phyloP scores from a whole-genome alignment of 305 asterid genomes.

The Euphrasia arctica region DNA sequence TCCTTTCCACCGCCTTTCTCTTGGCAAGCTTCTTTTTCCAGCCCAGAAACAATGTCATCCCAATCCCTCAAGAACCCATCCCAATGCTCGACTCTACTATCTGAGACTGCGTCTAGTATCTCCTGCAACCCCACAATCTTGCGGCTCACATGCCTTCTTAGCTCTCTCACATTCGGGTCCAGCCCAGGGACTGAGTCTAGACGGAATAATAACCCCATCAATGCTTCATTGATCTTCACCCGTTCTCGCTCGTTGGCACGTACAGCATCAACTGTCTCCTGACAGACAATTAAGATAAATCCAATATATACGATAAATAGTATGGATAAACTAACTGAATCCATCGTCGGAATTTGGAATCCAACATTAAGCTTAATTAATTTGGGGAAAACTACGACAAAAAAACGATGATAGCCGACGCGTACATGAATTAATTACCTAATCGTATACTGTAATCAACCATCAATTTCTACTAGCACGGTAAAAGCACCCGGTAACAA shows the following conservation, averaged over 20 bases:
- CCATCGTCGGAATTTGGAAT: neutral
- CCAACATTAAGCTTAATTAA: neutral
- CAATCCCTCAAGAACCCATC: conserved; percentile 78
- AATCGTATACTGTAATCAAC: neutral
- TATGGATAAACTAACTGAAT: neutral
- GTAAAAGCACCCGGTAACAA: neutral
- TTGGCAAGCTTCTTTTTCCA: conserved; percentile 65
- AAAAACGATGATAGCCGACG: no score
- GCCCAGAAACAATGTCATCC: conserved; percentile 67
- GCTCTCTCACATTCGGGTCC: conserved; percentile 77
- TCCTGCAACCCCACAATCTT: conserved; percentile 93
- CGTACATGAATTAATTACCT: neutral
- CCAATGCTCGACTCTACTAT: conserved; percentile 58
- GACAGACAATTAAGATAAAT: conserved; percentile 22
- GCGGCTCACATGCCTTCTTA: conserved; percentile 80
- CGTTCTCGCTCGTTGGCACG: conserved; percentile 63
- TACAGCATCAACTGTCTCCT: conserved; percentile 97
- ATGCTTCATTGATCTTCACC: conserved; percentile 74
- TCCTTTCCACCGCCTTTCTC: conserved; percentile 71
- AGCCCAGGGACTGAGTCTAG: conserved; percentile 90
- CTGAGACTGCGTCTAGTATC: conserved; percentile 82
- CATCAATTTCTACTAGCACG: conserved; percentile 3
- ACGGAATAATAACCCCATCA: conserved; percentile 63
- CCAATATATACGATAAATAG: no score
- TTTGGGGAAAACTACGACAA: neutral